Base-by-base conservation (phyloP, 208 protist genomes). In the Trypanosoma avium region DNA sequence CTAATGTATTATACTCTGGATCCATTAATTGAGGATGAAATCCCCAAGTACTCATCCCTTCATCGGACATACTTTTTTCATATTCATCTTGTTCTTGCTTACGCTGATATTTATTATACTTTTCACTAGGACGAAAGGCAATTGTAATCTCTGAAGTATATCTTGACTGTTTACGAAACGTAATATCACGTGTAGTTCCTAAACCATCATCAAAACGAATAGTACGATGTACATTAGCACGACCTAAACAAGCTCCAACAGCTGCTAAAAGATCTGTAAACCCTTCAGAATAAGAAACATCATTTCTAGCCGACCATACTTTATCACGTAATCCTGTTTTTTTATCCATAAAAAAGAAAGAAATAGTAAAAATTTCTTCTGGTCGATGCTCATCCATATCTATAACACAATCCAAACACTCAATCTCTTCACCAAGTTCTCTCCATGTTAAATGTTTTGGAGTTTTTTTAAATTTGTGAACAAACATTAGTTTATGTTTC, bases 401-500 rank as follows among this genome's bases (percentile, higher is more conserved):
- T 60, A 96, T 93, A 21, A 77, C 55, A 69, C 90, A 96, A 66
- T 96, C 90, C 64, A 96, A 54, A 63, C 87, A 96, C 67, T 96
- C 81, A 59, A 96, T 90, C 46, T 96, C 86, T 61, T 96, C 78
- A 6, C 86, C 90, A 17, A 96, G 70, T 61, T 96, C 84, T 26
- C 82, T 78, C 90, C 90, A 96, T 12, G 85, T 91, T 29, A 96
- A 62, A 73, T 96, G 90, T 53, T 92, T 93, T 24, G 90, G 90
- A 22, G 86, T 84, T 49, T 91, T 90, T 26, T 79, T 85, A 65
- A 96, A 93, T 71, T 93, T 92, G 67, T 79, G 80, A 38, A 86
- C 69, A 64, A 96, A 96, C 90, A 96, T 96, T 2, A 96, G 75
- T 42, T 87, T 84, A 67, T 93, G 84, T 71, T 93, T 93, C 87